phyloP scores from a whole-genome alignment of 805 yeast genomes.

The Zygoascus flipseniorum region DNA sequence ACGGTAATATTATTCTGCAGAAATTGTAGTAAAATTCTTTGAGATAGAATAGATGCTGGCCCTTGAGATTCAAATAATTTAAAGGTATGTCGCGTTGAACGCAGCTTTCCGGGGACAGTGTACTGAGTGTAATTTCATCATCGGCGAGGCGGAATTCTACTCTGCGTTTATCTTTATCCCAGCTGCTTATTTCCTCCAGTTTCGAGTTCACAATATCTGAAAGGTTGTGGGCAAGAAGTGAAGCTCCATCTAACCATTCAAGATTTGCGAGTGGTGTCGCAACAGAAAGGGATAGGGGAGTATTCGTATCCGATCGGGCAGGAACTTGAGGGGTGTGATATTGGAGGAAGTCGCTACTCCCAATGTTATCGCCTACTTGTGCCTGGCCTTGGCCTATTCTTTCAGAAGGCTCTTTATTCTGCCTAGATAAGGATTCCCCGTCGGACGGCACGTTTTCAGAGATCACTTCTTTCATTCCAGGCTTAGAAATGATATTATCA shows the following conservation, averaged over 20 bases:
- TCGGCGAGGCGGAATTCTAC: background rate
- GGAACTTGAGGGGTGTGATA: no score
- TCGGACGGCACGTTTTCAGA: no score
- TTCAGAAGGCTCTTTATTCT: no score
- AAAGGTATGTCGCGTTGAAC: background rate
- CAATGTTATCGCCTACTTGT: no score
- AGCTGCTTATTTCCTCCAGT: background rate
- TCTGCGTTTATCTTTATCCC: background rate
- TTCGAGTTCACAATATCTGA: background rate
- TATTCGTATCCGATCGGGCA: background rate
- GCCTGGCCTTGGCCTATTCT: no score
- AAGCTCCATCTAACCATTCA: background rate
- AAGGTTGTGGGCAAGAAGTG: background rate
- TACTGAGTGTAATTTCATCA: background rate
- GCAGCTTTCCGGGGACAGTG: background rate
- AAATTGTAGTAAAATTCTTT: slow-evolving; percentile 39
- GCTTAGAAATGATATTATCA: no score
- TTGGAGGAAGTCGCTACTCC: no score
- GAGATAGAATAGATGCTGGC: slow-evolving; percentile 34
- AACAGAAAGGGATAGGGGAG: background rate
- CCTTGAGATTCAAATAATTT: background rate
- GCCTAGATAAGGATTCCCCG: no score
- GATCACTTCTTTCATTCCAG: no score
- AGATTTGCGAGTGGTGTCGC: background rate
- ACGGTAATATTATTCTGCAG: slow-evolving; percentile 33